Percentiles rank a stretch among this genome's conserved stretches.
phyloP scores from a whole-genome alignment of 2,329 filamentous ascomycete species.

The Xylaria sp. region DNA sequence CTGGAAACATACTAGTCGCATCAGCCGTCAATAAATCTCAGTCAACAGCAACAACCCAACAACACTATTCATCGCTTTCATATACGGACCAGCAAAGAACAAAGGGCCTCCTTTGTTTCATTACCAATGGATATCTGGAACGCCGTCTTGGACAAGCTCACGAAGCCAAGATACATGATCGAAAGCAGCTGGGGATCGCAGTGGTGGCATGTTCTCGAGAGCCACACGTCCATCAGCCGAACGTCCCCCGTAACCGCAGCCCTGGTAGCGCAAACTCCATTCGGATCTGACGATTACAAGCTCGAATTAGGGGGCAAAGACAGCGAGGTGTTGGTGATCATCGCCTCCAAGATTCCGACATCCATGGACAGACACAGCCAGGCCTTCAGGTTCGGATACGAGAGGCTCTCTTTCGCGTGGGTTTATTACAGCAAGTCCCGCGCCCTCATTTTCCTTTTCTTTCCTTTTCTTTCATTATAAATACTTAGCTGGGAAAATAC shows the following conservation, averaged over 20 bases:
- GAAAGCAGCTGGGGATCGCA: neutral
- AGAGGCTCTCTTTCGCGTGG: slow-evolving; percentile 10
- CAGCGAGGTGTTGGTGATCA: neutral
- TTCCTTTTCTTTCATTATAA: neutral
- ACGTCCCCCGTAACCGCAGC: neutral
- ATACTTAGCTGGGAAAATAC: neutral
- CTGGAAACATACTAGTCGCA: neutral
- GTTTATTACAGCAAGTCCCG: slow-evolving; percentile 16
- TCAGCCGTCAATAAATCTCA: neutral
- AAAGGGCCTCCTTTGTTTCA: neutral
- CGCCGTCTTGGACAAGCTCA: slow-evolving; percentile 5
- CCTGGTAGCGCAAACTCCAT: slow-evolving; percentile 1
- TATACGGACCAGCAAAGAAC: neutral
- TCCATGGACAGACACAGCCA: neutral
- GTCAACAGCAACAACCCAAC: neutral
- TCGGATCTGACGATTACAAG: neutral
- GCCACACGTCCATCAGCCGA: neutral
- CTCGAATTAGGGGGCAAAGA: slow-evolving; percentile 12
- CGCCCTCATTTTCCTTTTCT: neutral
- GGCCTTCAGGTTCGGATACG: slow-evolving; percentile 7
- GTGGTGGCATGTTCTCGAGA: slow-evolving; percentile 12
- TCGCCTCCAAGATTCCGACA: slow-evolving; percentile 10
- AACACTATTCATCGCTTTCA: neutral
- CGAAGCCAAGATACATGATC: slow-evolving; percentile 1
- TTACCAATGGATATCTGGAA: slow-evolving; percentile 10